Base-by-base conservation (phyloP, 225 moss, liverwort and hornwort species). In the Sphagnum contortum region DNA sequence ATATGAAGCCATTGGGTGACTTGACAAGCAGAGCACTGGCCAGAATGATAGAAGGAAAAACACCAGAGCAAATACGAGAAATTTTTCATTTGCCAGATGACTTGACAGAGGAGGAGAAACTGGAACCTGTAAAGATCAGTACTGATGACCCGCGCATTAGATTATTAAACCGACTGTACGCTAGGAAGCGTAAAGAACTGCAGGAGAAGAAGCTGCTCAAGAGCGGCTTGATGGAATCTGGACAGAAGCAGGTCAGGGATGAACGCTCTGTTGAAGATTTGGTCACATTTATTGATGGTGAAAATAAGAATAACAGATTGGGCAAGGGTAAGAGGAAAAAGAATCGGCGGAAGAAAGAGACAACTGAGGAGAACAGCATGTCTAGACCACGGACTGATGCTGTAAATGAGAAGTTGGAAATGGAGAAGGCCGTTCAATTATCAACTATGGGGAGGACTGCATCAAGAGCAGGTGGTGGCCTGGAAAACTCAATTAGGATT, bases 21-120 rank as follows among this genome's bases (percentile, higher is more conserved):
- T 73, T 91, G 68, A 88, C 91, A 0, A 88, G 91, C 63, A 76
- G 88, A 63, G 91, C 91, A 4, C 78, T 91, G 12, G 91, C 91
- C n/a, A 76, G 88, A 57, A 91, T 91, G 88, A 91, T 91, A 3
- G 91, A 91, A 75, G 91, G 91, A 48, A 91, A 88, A 81, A 88
- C 91, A 12, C 91, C 91, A 45, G 91, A 91, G 74, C 88, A 91
- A 73, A 86, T 91, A 81, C 83, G 91, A 51, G 91, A 91, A 73
- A 88, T 88, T 14, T 91, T 91, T 63, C 91, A 91, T 69, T 75
- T 91, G 50, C 91, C 91, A 0, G 91, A 91, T 66, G 91, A 91
- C 71, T 82, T 91, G 12, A 91, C 91, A 11, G 91, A 88, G 70
- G 91, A 91, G 75, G 91, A 91, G 71, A 91, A 91, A 69, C 69